Base-by-base conservation (phyloP, 1,139 yeast genomes). In the Pichia sp. region DNA sequence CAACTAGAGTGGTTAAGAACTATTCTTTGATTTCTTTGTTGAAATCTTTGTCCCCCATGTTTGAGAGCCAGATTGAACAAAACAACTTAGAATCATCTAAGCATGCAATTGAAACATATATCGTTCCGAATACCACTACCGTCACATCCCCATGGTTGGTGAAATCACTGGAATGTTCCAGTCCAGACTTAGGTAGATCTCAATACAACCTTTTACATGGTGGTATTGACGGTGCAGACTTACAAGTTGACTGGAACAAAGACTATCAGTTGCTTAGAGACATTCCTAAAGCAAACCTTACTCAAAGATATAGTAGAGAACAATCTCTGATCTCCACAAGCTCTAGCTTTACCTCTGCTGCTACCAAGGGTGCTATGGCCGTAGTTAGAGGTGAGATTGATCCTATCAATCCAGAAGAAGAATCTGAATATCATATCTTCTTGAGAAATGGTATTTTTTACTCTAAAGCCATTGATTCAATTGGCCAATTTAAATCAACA, bases 371-470 rank as follows among this genome's bases (percentile, higher is more conserved):
- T 48, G 97, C 97, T 6, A 75, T 87, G 60, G 78, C 84, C 48
- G 83, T 92, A 53, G 78, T 87, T 53, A 79, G 82, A 60, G 96
- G 95, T 40, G 87, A 87, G 61, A 67, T 90, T 52, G 65, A 79
- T 4, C 84, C 99, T n/a, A 77, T 91, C 77, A 89, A 92, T 69
- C 92, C 96, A 12, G 75, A 74, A 55, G 96, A 88, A 60, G 73
- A 76, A 12, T 74, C 77, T 10, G 77, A 80, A 34, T 84, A 83
- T 59, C 81, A 78, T 58, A 86, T 93, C 52, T 93, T 73, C 73
- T 77, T 91, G 62, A 80, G 87, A 63, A 86, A 90, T 65, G 93
- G 93, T 55, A 86, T 93, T 53, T 92, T 93, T 72, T 93, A 87
- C 74, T 89, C 96, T 2, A 82, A 78, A 55, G 95, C 92, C 51